A percentile compares a stretch with the other conserved stretches of the same genome.
Evolutionary conservation across 2,329 filamentous ascomycete genomes (phyloP).

Genomic region (Aspergillus sp.): DNA sequence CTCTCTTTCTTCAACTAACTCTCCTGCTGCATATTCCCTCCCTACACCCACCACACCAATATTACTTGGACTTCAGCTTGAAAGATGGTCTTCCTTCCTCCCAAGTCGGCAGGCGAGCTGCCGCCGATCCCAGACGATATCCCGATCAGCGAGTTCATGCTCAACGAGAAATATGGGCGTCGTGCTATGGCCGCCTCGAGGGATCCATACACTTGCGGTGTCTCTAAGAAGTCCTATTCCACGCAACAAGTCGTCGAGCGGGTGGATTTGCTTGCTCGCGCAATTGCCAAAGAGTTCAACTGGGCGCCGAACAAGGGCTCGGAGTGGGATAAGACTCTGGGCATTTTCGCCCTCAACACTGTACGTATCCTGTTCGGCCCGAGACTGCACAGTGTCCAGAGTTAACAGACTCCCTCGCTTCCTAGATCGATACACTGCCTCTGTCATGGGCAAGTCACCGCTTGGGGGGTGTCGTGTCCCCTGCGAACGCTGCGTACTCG

Average conservation of each 20-base stretch:
- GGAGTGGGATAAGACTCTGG: conserved; percentile 74
- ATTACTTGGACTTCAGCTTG: too few relatives aligned
- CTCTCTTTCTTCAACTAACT: too few relatives aligned
- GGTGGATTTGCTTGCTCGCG: conserved; percentile 58
- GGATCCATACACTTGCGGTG: conserved; percentile 66
- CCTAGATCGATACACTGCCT: conserved; percentile 63
- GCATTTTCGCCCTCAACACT: conserved; percentile 70
- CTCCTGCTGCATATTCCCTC: too few relatives aligned
- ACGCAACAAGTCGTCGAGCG: conserved; percentile 54
- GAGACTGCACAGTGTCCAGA: too few relatives aligned
- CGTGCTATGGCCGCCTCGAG: conserved; percentile 52
- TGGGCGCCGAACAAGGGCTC: conserved; percentile 61
- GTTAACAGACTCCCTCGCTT: not conserved
- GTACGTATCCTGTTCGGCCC: conserved; percentile 44
- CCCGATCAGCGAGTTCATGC: conserved; percentile 67
- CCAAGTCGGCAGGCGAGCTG: conserved; percentile 30
- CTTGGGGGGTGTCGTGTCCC: conserved; percentile 62
- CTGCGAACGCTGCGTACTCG: conserved; percentile 67
- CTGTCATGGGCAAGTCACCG: conserved; percentile 65
- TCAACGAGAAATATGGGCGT: conserved; percentile 61
- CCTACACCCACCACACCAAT: too few relatives aligned
- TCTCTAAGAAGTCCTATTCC: conserved; percentile 60
- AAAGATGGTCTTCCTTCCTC: conserved; percentile 40
- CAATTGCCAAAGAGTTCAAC: conserved; percentile 59
- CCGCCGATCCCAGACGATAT: conserved; percentile 62